These are phyloP conservation scores for Globisporangium acanthophoron DNA, from an alignment of 352 stramenopile species.

Conservation along the genomic window DNA sequence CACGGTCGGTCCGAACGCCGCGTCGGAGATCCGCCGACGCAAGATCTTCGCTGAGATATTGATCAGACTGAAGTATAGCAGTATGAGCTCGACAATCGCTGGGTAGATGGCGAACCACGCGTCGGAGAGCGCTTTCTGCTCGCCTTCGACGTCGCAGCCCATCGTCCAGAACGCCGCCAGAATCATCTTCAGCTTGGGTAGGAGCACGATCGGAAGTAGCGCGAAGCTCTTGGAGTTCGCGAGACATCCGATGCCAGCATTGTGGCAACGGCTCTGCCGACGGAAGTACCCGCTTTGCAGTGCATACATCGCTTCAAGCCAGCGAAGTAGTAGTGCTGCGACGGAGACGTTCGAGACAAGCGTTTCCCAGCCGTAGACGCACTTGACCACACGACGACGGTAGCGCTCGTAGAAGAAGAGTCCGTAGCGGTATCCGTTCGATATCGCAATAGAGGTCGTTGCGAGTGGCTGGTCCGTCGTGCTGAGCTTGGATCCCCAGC, in stretches of 20 bases:
- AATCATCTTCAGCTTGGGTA: constrained; percentile 33
- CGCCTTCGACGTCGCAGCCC: constrained; percentile 11
- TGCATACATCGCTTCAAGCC: constrained; percentile 34
- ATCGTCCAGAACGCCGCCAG: constrained; percentile 35
- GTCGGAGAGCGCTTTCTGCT: constrained; percentile 6
- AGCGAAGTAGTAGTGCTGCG: constrained; percentile 27
- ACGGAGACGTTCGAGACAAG: constrained; percentile 41
- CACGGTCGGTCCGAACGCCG: constrained; percentile 1
- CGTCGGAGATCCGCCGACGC: constrained; percentile 1
- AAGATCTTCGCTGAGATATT: constrained; percentile 2
- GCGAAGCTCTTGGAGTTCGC: constrained; percentile 32
- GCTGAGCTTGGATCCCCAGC: constrained; percentile 27
- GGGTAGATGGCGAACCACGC: constrained; percentile 12
- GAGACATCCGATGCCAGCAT: constrained; percentile 31
- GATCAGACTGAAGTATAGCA: constrained; percentile 7
- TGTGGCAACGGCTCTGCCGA: constrained; percentile 18
- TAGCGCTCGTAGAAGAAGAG: constrained; percentile 29
- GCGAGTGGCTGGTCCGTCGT: not conserved
- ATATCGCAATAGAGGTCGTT: constrained; percentile 23
- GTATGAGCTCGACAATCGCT: constrained; percentile 5
- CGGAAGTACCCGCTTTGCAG: constrained; percentile 24
- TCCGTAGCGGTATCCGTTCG: constrained; percentile 23
- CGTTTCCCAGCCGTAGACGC: constrained; percentile 37
- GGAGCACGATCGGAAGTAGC: constrained; percentile 33
- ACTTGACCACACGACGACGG: constrained; percentile 10